Conservation (phyloP, 495 filamentous ascomycete species). For the Penicillium silybi region DNA sequence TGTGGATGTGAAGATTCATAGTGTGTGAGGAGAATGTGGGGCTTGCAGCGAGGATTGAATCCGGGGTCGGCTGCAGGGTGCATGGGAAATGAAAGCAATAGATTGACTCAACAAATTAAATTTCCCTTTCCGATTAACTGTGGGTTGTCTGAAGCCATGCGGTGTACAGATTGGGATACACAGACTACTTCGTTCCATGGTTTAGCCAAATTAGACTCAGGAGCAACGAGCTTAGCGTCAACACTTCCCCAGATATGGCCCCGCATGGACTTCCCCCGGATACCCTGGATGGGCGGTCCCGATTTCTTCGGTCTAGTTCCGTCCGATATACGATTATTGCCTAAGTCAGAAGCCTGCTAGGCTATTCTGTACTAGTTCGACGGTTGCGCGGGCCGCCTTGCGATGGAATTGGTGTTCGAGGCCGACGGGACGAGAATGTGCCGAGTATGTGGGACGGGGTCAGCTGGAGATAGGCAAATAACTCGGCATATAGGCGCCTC, state of each 20-base stretch:
- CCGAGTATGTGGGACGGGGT: background rate
- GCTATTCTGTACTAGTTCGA: background rate
- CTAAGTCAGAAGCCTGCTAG: too few species aligned
- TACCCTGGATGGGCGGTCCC: background rate
- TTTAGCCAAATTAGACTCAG: too few species aligned
- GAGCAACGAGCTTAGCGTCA: too few species aligned
- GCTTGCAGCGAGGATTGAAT: background rate
- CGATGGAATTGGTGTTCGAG: background rate
- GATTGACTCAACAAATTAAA: too few species aligned
- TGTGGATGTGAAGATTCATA: background rate
- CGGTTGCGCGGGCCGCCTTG: background rate
- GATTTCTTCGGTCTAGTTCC: background rate
- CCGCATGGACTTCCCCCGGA: background rate
- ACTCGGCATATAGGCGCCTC: background rate
- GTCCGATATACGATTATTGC: background rate
- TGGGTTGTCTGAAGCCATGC: background rate
- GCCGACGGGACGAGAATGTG: background rate
- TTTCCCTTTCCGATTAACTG: background rate
- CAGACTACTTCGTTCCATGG: background rate
- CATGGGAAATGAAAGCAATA: too few species aligned
- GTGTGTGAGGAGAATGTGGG: slow-evolving; percentile 1
- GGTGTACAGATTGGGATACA: background rate
- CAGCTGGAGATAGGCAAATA: background rate
- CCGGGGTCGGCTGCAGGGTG: background rate
- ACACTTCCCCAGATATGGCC: too few species aligned